phyloP scores from a whole-genome alignment of 768 basidiomycete species.

The Suillus lakei region DNA sequence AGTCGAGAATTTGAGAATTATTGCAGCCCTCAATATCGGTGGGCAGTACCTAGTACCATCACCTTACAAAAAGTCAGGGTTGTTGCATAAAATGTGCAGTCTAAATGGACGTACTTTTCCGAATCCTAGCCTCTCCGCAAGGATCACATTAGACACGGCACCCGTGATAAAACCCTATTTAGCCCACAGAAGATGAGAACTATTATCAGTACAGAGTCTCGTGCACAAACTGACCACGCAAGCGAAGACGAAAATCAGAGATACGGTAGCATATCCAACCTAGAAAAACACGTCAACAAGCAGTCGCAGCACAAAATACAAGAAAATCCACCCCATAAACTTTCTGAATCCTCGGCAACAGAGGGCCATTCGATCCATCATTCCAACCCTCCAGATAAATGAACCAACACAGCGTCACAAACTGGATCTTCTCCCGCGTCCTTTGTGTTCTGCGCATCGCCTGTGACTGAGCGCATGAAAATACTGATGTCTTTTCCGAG shows the following conservation, averaged over 20 bases:
- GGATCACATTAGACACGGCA: conserved; percentile 50
- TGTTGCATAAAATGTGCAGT: neutral
- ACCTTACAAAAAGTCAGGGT: conserved; percentile 31
- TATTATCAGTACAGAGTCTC: neutral
- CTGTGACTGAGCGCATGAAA: neutral
- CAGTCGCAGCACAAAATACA: neutral
- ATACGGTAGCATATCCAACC: conserved; percentile 46
- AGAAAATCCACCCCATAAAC: conserved; percentile 37
- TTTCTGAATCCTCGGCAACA: conserved; percentile 42
- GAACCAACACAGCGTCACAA: conserved; percentile 38
- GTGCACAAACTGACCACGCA: conserved; percentile 35
- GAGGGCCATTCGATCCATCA: conserved; percentile 43
- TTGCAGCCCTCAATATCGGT: neutral
- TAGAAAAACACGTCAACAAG: conserved; percentile 15
- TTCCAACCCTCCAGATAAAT: conserved; percentile 44
- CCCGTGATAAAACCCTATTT: conserved; percentile 48
- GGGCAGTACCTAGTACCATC: conserved; percentile 40
- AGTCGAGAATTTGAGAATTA: neutral
- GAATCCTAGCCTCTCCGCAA: conserved; percentile 49
- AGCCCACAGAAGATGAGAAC: neutral
- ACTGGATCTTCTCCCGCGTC: conserved; percentile 33
- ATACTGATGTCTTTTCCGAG: neutral
- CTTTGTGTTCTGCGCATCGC: conserved; percentile 24
- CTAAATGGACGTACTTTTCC: conserved; percentile 39
- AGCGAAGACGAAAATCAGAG: conserved; percentile 48